Evolutionary conservation across 2,329 filamentous ascomycete species (phyloP), one percentile per base, ranked within the genome.

Genomic region (Phaeophleospora eucalypticola): DNA sequence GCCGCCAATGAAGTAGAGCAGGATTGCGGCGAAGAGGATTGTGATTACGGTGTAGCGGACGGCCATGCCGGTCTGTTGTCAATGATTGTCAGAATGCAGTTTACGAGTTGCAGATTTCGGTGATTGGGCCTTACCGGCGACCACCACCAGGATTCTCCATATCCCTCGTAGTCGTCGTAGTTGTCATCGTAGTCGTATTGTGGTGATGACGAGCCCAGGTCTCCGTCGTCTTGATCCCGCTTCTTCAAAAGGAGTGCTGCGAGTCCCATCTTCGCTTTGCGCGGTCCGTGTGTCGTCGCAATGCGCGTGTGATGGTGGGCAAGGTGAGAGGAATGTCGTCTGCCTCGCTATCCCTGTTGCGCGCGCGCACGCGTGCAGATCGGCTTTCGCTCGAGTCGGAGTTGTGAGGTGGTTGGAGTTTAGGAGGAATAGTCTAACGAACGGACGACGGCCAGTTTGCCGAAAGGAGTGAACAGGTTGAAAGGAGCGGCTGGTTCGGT

Each of bases 21-120:
- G 64, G 59, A 87, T 68, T 49, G 81, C 46, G 45, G 76, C 48
- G 58, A 87, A 71, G 54, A 91, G 64, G 52, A 73, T 69, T 50
- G 79, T 77, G 61, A 90, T 80, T 49, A 91, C 69, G 38, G 77
- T 74, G 80, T 86, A 91, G 67, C 87, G 86, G 59, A 89, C 72
- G 48, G 83, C 82, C 46, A 77, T 68, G 46, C 60, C 60, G 36
- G 54, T 56, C 60, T 63, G 47, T 29, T 29, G 24, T 29, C 12
- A 18, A 18, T 32, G 15, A 27, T 43, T 21, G 37, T 48, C 37
- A 50, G 41, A 14, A 32, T 12, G 32, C 21, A 20, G 33, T 17
- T 18, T n/a, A n/a, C n/a, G 6, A 9, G 14, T n/a, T n/a, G 14
- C 36, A 36, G n/a, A 17, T 14, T 19, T 16, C 27, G 27, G 12